Evolutionary conservation across 176 grass and related monocot genomes (phyloP), one percentile per base, ranked within the genome.

Genomic region (Miscanthus lutarioriparius): DNA sequence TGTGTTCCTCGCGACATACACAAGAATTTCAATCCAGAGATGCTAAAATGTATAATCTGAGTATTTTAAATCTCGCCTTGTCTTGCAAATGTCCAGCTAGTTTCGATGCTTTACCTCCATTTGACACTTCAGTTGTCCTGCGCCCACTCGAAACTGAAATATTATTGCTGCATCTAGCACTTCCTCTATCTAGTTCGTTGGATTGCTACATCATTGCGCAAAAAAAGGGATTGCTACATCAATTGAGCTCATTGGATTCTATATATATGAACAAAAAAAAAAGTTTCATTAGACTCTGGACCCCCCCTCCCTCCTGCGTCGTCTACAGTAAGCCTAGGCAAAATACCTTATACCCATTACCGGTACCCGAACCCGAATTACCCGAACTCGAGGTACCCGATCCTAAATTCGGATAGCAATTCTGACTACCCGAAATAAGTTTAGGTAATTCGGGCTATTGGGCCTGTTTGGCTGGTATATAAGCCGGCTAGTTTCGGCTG

Each of bases 11-110:
- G 68, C 35, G n/a, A 61, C 56, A 61, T 58, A 58, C 77, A 70
- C 41, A 78, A 78, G 2, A 59, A 67, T 82, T 80, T 82, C 74
- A 73, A 54, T 90, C 78, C 79, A 82, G 66, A 82, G 83, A 86
- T 78, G 33, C 35, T 56, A 86, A 86, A 86, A 90, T 86, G 79
- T 86, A 83, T 82, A 90, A 86, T 35, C 65, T 36, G 72, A 82
- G 56, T 72, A 54, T 20, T 38, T 59, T 65, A 53, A 77, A 13
- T 63, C 61, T 27, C 27, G 61, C 61, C 61, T 27, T 58, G 54
- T 51, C 64, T 69, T 81, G 70, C 70, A 41, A 48, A 58, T 10
- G 54, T n/a, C 12, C 39, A 27, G 39, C 12, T 26, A 44, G 11
- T 23, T 71, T 71, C 39, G 39, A 72, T 72, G 69, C n/a, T 72